phyloP scores from a whole-genome alignment of 2,329 filamentous ascomycete species.

The Fusarium drepaniforme region DNA sequence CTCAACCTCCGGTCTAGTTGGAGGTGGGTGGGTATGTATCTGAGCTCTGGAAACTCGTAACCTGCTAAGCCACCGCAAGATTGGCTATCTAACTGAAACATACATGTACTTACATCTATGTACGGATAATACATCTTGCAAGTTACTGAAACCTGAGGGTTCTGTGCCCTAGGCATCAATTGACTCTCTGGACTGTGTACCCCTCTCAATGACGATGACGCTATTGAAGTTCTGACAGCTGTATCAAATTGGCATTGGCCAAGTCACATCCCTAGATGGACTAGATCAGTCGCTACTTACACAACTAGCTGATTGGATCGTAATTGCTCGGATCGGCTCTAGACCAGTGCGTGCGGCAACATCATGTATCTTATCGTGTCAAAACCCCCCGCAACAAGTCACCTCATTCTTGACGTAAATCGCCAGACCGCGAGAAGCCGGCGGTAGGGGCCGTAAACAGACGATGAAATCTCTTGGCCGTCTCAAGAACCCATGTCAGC shows the following conservation, averaged over 20 bases:
- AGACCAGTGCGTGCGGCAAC: slow-evolving; percentile 19
- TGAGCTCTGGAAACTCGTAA: not conserved
- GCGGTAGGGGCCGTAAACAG: slow-evolving; percentile 29
- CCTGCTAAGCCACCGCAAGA: not conserved
- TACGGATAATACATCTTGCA: not conserved
- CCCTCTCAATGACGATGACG: not conserved
- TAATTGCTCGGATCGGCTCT: slow-evolving; percentile 4
- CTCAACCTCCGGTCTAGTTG: not conserved
- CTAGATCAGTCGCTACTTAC: not conserved
- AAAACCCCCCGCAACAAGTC: slow-evolving; percentile 40
- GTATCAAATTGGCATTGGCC: not conserved
- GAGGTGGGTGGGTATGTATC: not conserved
- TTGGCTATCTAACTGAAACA: not conserved
- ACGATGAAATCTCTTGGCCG: slow-evolving; percentile 7
- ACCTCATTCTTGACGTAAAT: slow-evolving; percentile 43
- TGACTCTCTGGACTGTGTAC: not conserved
- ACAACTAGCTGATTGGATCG: not conserved
- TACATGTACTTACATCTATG: not conserved
- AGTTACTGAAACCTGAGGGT: not conserved
- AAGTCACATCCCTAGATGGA: not conserved
- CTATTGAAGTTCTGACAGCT: not conserved
- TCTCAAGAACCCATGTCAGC: not conserved
- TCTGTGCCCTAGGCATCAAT: not conserved
- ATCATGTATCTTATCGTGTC: slow-evolving; percentile 13
- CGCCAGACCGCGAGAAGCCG: slow-evolving; percentile 36